Percentiles rank a stretch among this genome's conserved stretches.
Evolutionary conservation across 2,329 filamentous ascomycete species (phyloP).

Genomic region (Coleophoma cylindrospora): DNA sequence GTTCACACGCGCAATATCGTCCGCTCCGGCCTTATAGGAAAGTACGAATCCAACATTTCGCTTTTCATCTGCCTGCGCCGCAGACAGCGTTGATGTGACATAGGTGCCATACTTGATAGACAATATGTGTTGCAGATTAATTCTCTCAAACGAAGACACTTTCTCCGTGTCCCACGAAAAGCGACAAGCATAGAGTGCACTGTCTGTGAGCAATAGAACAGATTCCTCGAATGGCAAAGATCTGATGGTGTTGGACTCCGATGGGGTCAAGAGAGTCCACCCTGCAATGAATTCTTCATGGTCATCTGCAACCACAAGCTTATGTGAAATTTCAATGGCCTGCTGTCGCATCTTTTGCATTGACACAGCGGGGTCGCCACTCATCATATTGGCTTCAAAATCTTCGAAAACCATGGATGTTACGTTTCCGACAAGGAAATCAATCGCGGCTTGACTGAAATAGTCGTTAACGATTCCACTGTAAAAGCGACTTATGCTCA

Average conservation of each 20-base stretch:
- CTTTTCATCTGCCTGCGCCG: slow-evolving; percentile 68
- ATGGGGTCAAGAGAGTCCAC: slow-evolving; percentile 82
- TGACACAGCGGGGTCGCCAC: slow-evolving; percentile 84
- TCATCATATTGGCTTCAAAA: slow-evolving; percentile 92
- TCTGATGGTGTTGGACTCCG: slow-evolving; percentile 61
- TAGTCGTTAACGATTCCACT: slow-evolving; percentile 93
- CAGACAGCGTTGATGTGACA: slow-evolving; percentile 80
- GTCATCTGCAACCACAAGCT: slow-evolving; percentile 80
- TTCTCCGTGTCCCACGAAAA: slow-evolving; percentile 97
- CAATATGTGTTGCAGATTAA: slow-evolving; percentile 69
- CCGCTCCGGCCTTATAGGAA: slow-evolving; percentile 66
- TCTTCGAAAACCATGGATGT: slow-evolving; percentile 84
- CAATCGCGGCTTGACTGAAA: slow-evolving; percentile 91
- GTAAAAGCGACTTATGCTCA: slow-evolving; percentile 75
- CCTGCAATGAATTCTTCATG: slow-evolving; percentile 81
- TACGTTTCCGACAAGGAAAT: slow-evolving; percentile 88
- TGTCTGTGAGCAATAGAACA: slow-evolving; percentile 80
- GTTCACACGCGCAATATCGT: slow-evolving; percentile 74
- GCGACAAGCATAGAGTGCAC: slow-evolving; percentile 80
- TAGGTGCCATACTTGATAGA: slow-evolving; percentile 79
- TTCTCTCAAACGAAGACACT: slow-evolving; percentile 83
- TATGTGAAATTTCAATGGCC: slow-evolving; percentile 84
- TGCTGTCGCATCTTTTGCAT: slow-evolving; percentile 78
- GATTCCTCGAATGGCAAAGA: slow-evolving; percentile 79
- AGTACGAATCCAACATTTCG: slow-evolving; percentile 83